Percentiles rank a stretch among this genome's conserved stretches.
These are phyloP conservation scores for Aleurites moluccanus DNA, from an alignment of 441 rosid genomes.

Conservation along the genomic window DNA sequence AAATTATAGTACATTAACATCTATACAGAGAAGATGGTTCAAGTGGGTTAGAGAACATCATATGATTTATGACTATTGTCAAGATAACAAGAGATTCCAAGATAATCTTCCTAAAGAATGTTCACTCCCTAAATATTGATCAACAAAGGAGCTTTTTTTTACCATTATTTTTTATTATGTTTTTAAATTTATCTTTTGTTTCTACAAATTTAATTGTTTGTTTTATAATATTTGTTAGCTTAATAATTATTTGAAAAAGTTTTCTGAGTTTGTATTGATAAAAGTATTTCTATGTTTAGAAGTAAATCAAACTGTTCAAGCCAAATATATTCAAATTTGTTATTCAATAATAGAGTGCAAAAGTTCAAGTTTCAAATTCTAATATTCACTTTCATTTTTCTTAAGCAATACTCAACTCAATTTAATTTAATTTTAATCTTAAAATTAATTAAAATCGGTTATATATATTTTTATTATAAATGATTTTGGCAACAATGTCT, in stretches of 20 bases:
- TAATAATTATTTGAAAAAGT: background rate
- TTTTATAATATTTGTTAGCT: background rate
- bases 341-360: no score
- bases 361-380: no score
- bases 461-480: no score
- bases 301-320: background rate
- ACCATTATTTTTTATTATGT: no score
- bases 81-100: slow-evolving; percentile 63
- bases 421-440: no score
- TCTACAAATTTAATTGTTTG: background rate
- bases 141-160: background rate
- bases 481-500: no score
- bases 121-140: slow-evolving; percentile 52
- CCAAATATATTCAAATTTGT: no score
- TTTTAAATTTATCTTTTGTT: background rate
- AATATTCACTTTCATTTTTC: no score
- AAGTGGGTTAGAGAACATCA: slow-evolving; percentile 80
- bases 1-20: slow-evolving; percentile 43
- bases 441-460: no score
- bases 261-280: background rate
- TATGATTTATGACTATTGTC: slow-evolving; percentile 77
- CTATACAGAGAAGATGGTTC: slow-evolving; percentile 66
- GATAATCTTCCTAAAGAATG: slow-evolving; percentile 49
- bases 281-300: slow-evolving; percentile 1
- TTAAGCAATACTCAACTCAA: no score